These are phyloP conservation scores for Apiospora kogelbergensis DNA, from an alignment of 2,329 filamentous ascomycete genomes.

Conservation along the genomic window DNA sequence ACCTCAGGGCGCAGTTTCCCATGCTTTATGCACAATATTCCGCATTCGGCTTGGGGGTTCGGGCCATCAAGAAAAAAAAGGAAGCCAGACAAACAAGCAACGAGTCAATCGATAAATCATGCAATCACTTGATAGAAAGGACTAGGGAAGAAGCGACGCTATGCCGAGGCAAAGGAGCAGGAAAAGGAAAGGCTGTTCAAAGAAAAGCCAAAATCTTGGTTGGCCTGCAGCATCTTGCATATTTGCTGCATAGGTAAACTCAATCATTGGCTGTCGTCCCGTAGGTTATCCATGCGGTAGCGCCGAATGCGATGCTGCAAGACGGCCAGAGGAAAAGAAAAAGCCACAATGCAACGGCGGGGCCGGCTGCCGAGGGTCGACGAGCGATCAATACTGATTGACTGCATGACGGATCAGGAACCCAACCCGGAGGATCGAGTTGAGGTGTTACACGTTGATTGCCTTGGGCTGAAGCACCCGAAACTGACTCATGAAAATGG, in stretches of 20 bases:
- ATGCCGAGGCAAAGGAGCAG: not conserved
- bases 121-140: not conserved
- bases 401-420: not conserved
- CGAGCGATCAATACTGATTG: not conserved
- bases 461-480: not conserved
- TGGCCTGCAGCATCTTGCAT: not conserved
- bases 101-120: not conserved
- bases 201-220: not conserved
- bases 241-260: not conserved
- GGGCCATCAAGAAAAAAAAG: not conserved
- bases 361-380: not conserved
- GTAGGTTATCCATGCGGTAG: not conserved
- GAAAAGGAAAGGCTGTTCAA: not conserved
- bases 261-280: not conserved
- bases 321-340: not conserved
- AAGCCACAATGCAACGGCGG: not conserved
- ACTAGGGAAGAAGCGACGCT: not conserved
- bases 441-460: not conserved
- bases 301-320: conserved; percentile 5
- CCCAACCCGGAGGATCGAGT: not conserved
- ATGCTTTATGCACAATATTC: no score
- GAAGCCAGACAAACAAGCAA: not conserved
- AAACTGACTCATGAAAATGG: not conserved
- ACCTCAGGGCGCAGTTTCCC: no score
- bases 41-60: not conserved